Percentiles rank a stretch among this genome's conserved stretches.
Conservation (phyloP, 768 basidiomycete genomes). For the Gautieria morchelliformis region DNA sequence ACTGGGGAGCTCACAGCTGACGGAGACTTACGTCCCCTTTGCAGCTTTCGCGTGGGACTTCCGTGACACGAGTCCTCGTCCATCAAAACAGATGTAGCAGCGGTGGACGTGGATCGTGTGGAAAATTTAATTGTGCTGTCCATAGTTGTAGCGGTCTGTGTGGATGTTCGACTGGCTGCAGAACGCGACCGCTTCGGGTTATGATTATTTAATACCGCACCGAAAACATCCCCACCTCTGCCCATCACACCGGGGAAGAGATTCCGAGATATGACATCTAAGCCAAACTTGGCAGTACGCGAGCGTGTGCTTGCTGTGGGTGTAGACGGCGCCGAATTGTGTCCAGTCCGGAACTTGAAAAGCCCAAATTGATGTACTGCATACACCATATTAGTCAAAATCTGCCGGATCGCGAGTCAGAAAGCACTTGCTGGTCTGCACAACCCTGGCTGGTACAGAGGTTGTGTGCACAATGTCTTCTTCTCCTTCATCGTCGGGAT, state of each 20-base stretch:
- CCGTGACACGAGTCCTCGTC: constrained; percentile 53
- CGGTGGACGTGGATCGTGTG: constrained; percentile 58
- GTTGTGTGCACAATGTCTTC: constrained; percentile 78
- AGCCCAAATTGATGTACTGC: constrained; percentile 82
- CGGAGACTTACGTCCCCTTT: constrained; percentile 25
- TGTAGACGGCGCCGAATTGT: constrained; percentile 71
- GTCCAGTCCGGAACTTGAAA: constrained; percentile 78
- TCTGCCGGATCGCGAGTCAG: background rate
- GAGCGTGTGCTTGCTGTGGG: constrained; percentile 70
- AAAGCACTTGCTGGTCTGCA: constrained; percentile 64
- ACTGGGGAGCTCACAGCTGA: background rate
- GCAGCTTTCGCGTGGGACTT: constrained; percentile 31
- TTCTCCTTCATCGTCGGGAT: constrained; percentile 62
- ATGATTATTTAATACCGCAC: constrained; percentile 41
- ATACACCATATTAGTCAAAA: constrained; percentile 2
- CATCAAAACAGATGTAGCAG: constrained; percentile 41
- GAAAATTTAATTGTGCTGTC: constrained; percentile 67
- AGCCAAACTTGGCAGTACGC: constrained; percentile 73
- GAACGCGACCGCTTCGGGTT: constrained; percentile 64
- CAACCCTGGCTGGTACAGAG: constrained; percentile 62
- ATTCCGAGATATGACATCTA: constrained; percentile 86
- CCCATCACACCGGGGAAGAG: constrained; percentile 64
- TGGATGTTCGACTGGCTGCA: constrained; percentile 63
- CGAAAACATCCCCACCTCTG: constrained; percentile 62
- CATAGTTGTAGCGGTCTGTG: constrained; percentile 59